Evolutionary conservation across 225 moss, liverwort and hornwort species (phyloP).

Genomic region (Physcomitrellopsis africana): DNA sequence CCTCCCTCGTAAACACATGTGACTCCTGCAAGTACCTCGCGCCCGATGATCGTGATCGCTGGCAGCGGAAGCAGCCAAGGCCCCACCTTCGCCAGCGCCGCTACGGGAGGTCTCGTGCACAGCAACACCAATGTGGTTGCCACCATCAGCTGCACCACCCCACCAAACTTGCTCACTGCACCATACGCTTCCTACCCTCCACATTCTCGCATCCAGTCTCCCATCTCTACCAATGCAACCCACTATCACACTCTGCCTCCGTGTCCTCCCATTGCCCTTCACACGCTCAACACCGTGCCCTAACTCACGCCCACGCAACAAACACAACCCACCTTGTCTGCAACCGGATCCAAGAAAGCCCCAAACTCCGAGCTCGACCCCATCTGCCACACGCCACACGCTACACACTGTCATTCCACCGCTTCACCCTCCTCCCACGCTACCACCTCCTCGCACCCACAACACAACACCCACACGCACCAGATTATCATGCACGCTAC

Average conservation of each 20-base stretch:
- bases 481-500: slow-evolving; percentile 30
- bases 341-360: slow-evolving; percentile 97
- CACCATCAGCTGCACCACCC: slow-evolving; percentile 81
- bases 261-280: neutral
- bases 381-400: slow-evolving; percentile 64
- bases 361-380: slow-evolving; percentile 91
- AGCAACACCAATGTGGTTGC: slow-evolving; percentile 83
- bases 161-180: neutral
- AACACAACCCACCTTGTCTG: slow-evolving; percentile 72
- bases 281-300: neutral
- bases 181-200: neutral
- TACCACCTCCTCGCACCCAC: neutral
- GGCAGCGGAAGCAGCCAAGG: slow-evolving; percentile 94
- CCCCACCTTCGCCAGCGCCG: slow-evolving; percentile 59
- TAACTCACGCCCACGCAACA: slow-evolving; percentile 13
- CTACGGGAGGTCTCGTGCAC: slow-evolving; percentile 79
- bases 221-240: too few relatives aligned
- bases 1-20: neutral
- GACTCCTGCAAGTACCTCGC: slow-evolving; percentile 63
- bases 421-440: neutral
- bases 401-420: slow-evolving; percentile 14
- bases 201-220: neutral
- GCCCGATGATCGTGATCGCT: slow-evolving; percentile 88
- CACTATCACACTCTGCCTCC: neutral
- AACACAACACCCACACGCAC: neutral